Evolutionary conservation across 2,329 filamentous ascomycete genomes (phyloP).

Genomic region (Hypoxylon sp.): DNA sequence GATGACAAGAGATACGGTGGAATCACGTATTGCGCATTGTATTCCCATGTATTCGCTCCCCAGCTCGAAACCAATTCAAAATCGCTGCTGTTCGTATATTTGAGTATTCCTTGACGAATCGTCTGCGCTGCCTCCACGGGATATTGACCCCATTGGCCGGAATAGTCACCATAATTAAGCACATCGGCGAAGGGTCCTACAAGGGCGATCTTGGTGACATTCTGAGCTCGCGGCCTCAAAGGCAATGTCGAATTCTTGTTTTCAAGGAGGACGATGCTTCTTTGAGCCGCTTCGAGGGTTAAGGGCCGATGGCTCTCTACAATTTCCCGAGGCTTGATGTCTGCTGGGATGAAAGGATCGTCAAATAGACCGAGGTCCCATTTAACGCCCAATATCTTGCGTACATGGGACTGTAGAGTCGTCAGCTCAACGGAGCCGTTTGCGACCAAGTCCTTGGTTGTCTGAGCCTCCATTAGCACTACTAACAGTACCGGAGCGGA

Average conservation of each 20-base stretch:
- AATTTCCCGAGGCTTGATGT: constrained; percentile 55
- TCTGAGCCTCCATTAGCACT: constrained; percentile 34
- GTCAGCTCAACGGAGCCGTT: constrained; percentile 56
- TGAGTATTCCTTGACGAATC: constrained; percentile 56
- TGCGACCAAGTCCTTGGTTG: constrained; percentile 54
- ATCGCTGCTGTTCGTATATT: constrained; percentile 47
- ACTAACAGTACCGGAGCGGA: not conserved
- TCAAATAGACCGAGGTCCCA: constrained; percentile 62
- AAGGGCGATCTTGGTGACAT: constrained; percentile 56
- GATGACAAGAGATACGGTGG: constrained; percentile 59
- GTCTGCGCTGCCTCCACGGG: constrained; percentile 58
- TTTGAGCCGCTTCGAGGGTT: constrained; percentile 60
- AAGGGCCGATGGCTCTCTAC: constrained; percentile 55
- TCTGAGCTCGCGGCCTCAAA: constrained; percentile 50
- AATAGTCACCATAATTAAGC: constrained; percentile 62
- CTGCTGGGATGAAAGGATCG: constrained; percentile 56
- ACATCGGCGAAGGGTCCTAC: constrained; percentile 60
- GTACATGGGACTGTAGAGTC: constrained; percentile 57
- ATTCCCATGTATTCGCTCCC: constrained; percentile 62
- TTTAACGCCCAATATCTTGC: constrained; percentile 58
- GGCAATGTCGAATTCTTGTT: constrained; percentile 60
- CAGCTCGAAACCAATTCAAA: constrained; percentile 59
- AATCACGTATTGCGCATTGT: constrained; percentile 61
- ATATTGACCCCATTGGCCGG: constrained; percentile 59
- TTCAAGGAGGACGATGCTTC: constrained; percentile 60